phyloP scores from a whole-genome alignment of 768 basidiomycete genomes.

The Mycena polygramma region DNA sequence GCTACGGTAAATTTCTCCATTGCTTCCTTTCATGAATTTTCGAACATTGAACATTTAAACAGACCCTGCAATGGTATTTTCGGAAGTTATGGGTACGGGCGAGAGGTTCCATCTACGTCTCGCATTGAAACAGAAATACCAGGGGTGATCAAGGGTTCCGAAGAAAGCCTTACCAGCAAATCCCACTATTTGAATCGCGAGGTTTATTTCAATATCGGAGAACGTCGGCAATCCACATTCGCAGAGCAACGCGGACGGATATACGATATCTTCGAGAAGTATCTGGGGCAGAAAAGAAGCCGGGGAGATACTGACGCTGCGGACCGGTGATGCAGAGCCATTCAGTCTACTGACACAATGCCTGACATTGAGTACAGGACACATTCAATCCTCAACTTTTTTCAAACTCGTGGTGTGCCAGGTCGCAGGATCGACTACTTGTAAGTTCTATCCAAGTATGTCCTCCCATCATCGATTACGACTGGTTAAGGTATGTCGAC shows the following conservation, averaged over 20 bases:
- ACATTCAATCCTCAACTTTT: slow-evolving; percentile 58
- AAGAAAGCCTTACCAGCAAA: slow-evolving; percentile 55
- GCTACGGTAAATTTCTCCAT: slow-evolving; percentile 56
- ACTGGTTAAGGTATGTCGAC: slow-evolving; percentile 70
- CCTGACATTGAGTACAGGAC: slow-evolving; percentile 43
- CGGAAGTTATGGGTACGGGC: slow-evolving; percentile 70
- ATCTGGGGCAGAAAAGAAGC: slow-evolving; percentile 61
- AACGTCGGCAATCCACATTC: slow-evolving; percentile 69
- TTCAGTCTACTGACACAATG: neutral
- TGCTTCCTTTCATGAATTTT: neutral
- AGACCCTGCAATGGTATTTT: slow-evolving; percentile 76
- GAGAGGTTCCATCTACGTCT: neutral
- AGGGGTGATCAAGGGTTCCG: slow-evolving; percentile 80
- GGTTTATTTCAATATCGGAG: slow-evolving; percentile 62
- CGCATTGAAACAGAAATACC: neutral
- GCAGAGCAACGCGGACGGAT: slow-evolving; percentile 61
- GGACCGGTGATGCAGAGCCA: slow-evolving; percentile 56
- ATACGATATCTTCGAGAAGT: slow-evolving; percentile 68
- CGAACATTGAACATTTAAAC: neutral
- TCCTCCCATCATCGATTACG: neutral
- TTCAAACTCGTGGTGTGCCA: slow-evolving; percentile 50
- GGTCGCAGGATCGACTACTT: slow-evolving; percentile 63
- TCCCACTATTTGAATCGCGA: slow-evolving; percentile 56
- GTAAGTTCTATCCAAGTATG: neutral
- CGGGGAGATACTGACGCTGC: slow-evolving; percentile 66